Base-by-base conservation (phyloP, 148 eudicot genomes). In the Vaccinium myrtillus region DNA sequence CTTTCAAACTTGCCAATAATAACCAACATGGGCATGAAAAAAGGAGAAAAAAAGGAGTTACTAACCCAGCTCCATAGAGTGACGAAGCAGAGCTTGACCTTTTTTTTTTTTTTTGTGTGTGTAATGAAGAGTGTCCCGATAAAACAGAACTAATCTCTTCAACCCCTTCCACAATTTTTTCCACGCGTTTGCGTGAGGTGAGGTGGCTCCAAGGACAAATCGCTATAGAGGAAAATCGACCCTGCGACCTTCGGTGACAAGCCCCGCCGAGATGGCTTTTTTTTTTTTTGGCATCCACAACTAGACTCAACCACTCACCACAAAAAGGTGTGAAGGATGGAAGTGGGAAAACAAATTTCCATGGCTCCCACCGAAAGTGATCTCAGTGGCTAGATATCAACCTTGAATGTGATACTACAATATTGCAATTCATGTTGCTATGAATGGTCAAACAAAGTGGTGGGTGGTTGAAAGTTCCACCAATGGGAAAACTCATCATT, bases 381-480 rank as follows among this genome's bases (percentile, higher is more conserved):
- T 75, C 77, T 43, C n/a, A 16, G 50, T 74, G 19, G 49, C 77
- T 74, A 74, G 77, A 46, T 39, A 43, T 18, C 18, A 46, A 75
- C 51, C 78, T 19, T 70, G 83, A 87, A 81, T 80, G 84, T 87
- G 88, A 89, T 87, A 87, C 9, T 83, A 83, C 89, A 85, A 77
- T 30, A n/a, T n/a, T n/a, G 65, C 27, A 27, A 30, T 27, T 13
- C 78, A 61, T 84, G 27, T 19, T 65, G 9, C 69, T 32, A 50
- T 84, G 83, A 78, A 84, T 88, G 88, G 90, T 90, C 89, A 90
- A 86, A 87, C 83, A 84, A 82, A 82, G 77, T 70, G 63, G 77
- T 51, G 67, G 55, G 49, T 69, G 75, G 77, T 70, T 67, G 39
- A 65, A 81, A 67, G 36, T 46, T 81, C 61, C 53, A 71, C 65